Percentiles rank a stretch among this genome's conserved stretches.
Conservation (phyloP, 768 basidiomycete genomes). For the Ephemerocybe angulata region DNA sequence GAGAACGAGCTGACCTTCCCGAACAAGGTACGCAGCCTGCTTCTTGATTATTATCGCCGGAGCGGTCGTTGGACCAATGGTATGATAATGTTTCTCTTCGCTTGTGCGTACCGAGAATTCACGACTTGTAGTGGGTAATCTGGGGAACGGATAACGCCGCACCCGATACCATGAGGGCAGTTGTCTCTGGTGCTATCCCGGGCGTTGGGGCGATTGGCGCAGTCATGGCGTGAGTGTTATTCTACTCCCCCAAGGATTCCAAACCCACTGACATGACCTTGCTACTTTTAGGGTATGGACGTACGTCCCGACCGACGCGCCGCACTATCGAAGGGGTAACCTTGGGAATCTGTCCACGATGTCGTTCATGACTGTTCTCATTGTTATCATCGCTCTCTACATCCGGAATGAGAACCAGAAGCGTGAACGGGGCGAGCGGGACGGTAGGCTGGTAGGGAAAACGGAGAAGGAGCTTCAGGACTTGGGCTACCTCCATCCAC, state of each 20-base stretch:
- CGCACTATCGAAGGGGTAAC: conserved; percentile 44
- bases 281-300: conserved; percentile 39
- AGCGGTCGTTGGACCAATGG: conserved; percentile 35
- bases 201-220: conserved; percentile 44
- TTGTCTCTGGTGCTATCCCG: conserved; percentile 41
- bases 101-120: neutral
- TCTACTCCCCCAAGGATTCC: neutral
- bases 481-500: too few relatives aligned
- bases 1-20: neutral
- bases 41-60: conserved; percentile 41
- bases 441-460: too few relatives aligned
- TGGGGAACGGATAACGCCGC: conserved; percentile 50
- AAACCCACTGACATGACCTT: neutral
- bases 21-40: conserved; percentile 39
- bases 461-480: too few relatives aligned
- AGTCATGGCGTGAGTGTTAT: conserved; percentile 37
- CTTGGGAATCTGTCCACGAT: conserved; percentile 35
- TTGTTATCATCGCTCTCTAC: neutral
- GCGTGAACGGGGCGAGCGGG: too few relatives aligned
- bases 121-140: conserved; percentile 29
- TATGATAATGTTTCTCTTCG: conserved; percentile 2
- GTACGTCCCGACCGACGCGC: conserved; percentile 43
- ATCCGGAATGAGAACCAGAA: too few relatives aligned
- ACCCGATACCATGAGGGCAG: conserved; percentile 46
- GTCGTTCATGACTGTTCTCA: neutral